Evolutionary conservation across 495 filamentous ascomycete genomes (phyloP).

Genomic region (Hapsidospora chrysogenum): DNA sequence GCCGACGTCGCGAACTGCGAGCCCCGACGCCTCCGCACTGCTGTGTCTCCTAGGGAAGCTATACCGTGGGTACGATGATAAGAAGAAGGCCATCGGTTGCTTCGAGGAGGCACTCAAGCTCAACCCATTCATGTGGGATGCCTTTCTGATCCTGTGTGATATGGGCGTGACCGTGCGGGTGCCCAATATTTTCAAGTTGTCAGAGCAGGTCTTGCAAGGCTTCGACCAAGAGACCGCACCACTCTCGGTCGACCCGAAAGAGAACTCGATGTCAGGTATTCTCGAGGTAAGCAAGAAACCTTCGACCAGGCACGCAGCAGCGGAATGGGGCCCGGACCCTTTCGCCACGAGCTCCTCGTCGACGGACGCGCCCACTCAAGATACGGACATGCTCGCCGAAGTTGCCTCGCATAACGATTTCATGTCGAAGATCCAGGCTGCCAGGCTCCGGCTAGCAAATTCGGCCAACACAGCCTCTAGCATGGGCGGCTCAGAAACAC

Average conservation of each 20-base stretch:
- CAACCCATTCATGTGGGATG: slow-evolving; percentile 98
- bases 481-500: slow-evolving; percentile 23
- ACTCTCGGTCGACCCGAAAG: slow-evolving; percentile 12
- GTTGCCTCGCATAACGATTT: slow-evolving; percentile 22
- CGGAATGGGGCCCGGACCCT: slow-evolving; percentile 19
- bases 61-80: slow-evolving; percentile 63
- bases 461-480: slow-evolving; percentile 6
- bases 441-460: slow-evolving; percentile 17
- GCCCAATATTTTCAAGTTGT: slow-evolving; percentile 72
- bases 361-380: slow-evolving; percentile 12
- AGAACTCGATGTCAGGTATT: slow-evolving; percentile 7
- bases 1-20: slow-evolving; percentile 49
- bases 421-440: slow-evolving; percentile 21
- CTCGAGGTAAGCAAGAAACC: slow-evolving; percentile 21
- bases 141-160: slow-evolving; percentile 56
- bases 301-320: slow-evolving; percentile 13
- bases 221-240: slow-evolving; percentile 16
- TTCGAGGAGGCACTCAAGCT: slow-evolving; percentile 77
- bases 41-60: slow-evolving; percentile 74
- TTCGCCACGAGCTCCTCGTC: slow-evolving; percentile 12
- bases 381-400: slow-evolving; percentile 15
- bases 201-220: slow-evolving; percentile 21
- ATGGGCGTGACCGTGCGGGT: slow-evolving; percentile 61
- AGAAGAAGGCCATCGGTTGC: slow-evolving; percentile 61
- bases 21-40: slow-evolving; percentile 72